Evolutionary conservation across 2,329 filamentous ascomycete species (phyloP), one percentile per base, ranked within the genome.

Genomic region (Fusarium staphyleae): DNA sequence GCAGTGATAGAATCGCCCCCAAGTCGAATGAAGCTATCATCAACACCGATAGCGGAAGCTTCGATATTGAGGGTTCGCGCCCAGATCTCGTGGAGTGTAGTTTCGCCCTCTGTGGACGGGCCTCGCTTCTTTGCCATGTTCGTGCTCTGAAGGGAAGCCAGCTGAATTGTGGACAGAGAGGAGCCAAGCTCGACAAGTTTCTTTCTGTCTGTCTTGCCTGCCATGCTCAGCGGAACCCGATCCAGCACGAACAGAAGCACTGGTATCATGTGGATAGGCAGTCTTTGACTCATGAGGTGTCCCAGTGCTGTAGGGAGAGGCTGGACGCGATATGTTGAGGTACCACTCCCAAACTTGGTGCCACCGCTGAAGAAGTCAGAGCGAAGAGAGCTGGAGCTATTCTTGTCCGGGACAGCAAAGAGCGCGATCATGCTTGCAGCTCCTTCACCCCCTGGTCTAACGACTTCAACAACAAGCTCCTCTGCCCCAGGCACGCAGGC

Each of bases 1-100:
- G 79, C 78, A 0, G 72, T 61, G 3, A 81, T 74, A 0, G 79
- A 81, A 57, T 81, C 77, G 16, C 79, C 79, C 8, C 79, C 79
- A 0, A 80, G 70, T 0, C 71, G 70, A 66, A 81, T 79, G 64
- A 82, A 81, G 63, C 76, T 78, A 51, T 80, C 75, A 15, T 52
- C 41, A 4, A 40, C 11, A 2, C 41, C 41, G 8, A 52, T 52
- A 11, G 39, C n/a, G 10, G 16, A 14, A 3, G 13, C 30, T 5
- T 30, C 32, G 14, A 39, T 16, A 5, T 24, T 19, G 5, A 54
- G 36, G 2, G 32, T 30, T 12, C 14, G 6, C 2, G 32, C 32
- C 39, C 43, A 54, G 15, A 52, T 40, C 5, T 13, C 40, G 35
- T 43, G 15, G 32, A 34, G 32, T 34, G 8, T 10, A 34, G 32